Evolutionary conservation across 441 rosid genomes (phyloP).

Genomic region (Eutrema salsugineum): DNA sequence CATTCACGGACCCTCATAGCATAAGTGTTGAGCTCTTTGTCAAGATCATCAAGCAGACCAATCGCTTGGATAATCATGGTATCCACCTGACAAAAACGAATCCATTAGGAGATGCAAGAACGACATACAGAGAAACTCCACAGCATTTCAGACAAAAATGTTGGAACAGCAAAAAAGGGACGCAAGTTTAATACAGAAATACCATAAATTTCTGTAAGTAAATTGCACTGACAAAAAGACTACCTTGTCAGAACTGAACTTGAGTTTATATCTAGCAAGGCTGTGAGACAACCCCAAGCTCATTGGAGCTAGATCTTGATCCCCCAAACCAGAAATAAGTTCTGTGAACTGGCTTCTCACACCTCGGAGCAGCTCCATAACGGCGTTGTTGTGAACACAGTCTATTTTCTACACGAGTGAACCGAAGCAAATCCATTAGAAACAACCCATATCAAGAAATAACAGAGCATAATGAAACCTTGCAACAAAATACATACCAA

Average conservation of each 20-base stretch:
- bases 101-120: neutral
- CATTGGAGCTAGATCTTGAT: conserved; percentile 89
- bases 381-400: conserved; percentile 73
- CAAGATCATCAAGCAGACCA: neutral
- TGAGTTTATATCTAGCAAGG: conserved; percentile 75
- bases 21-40: conserved; percentile 2
- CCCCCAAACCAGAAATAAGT: conserved; percentile 69
- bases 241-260: conserved; percentile 91
- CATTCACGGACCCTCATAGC: conserved; percentile 75
- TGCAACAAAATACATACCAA: conserved; percentile 39
- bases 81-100: neutral
- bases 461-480: neutral
- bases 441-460: neutral
- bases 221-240: neutral
- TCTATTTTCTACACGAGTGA: conserved; percentile 63
- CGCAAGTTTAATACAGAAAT: neutral
- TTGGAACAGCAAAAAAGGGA: neutral
- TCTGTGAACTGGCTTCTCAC: conserved; percentile 80
- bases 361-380: conserved; percentile 90
- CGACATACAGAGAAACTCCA: neutral
- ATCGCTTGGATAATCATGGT: neutral
- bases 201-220: too few species aligned
- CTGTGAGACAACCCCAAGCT: conserved; percentile 88
- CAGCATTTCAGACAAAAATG: neutral
- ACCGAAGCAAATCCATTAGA: neutral